phyloP scores from a whole-genome alignment of 805 yeast genomes.

The Candida awuae region DNA sequence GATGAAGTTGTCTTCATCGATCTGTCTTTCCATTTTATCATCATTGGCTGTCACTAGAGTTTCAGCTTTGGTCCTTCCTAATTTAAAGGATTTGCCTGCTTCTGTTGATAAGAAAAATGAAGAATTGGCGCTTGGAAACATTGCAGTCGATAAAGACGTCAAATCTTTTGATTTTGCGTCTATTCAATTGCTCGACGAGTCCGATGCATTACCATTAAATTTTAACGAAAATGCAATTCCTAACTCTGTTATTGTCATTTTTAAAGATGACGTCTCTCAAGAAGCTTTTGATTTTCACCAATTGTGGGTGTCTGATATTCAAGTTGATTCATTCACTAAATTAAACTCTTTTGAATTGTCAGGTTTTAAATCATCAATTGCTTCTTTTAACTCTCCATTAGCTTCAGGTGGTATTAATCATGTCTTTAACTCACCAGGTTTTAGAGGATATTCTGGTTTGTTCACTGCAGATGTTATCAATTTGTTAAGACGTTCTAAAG shows the following conservation, averaged over 20 bases:
- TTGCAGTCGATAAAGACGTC: slow-evolving; percentile 8
- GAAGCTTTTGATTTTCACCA: slow-evolving; percentile 57
- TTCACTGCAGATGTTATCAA: slow-evolving; percentile 72
- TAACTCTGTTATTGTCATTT: slow-evolving; percentile 76
- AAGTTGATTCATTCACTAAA: slow-evolving; percentile 32
- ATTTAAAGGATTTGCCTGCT: slow-evolving; percentile 13
- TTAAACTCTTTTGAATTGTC: slow-evolving; percentile 14
- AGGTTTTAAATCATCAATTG: slow-evolving; percentile 27
- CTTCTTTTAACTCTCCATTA: slow-evolving; percentile 14
- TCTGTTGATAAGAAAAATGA: slow-evolving; percentile 23
- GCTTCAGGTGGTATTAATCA: slow-evolving; percentile 49
- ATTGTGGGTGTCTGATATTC: slow-evolving; percentile 53
- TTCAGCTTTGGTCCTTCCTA: slow-evolving; percentile 18
- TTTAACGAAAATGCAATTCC: slow-evolving; percentile 47
- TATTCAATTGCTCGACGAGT: slow-evolving; percentile 13
- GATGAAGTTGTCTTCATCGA: slow-evolving; percentile 15
- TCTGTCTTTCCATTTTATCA: slow-evolving; percentile 12
- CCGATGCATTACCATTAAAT: slow-evolving; percentile 39
- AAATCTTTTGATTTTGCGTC: slow-evolving; percentile 2
- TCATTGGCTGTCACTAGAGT: slow-evolving; percentile 13
- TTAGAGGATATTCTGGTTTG: slow-evolving; percentile 80
- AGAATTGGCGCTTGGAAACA: slow-evolving; percentile 32
- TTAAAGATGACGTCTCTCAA: slow-evolving; percentile 54
- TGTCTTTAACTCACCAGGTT: slow-evolving; percentile 50
- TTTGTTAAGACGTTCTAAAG: slow-evolving; percentile 49